Conservation (phyloP, 768 basidiomycete species). For the Coprinopsis marcescibilis region DNA sequence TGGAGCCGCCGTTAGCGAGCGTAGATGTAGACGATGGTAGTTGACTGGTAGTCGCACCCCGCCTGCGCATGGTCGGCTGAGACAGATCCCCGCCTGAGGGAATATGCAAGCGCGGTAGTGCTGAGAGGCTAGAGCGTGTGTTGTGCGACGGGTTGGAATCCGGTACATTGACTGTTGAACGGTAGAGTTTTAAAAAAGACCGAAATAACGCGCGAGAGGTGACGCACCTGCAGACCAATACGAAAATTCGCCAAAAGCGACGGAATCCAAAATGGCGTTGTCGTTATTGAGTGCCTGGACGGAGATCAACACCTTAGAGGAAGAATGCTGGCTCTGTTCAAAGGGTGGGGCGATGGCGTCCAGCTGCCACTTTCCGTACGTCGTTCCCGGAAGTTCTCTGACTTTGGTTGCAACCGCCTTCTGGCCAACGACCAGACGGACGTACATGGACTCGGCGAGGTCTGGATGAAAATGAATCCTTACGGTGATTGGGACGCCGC, state of each 20-base stretch:
- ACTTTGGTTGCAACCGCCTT: conserved; percentile 67
- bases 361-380: conserved; percentile 58
- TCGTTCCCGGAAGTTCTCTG: conserved; percentile 39
- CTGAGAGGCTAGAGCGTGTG: not conserved
- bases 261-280: conserved; percentile 52
- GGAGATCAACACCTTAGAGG: conserved; percentile 46
- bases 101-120: conserved; percentile 28
- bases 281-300: conserved; percentile 58
- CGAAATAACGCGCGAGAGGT: conserved; percentile 11
- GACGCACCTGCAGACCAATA: conserved; percentile 45
- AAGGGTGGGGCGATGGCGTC: conserved; percentile 56
- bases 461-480: conserved; percentile 53
- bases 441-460: conserved; percentile 46
- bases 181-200: conserved; percentile 4
- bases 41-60: conserved; percentile 27
- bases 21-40: conserved; percentile 30
- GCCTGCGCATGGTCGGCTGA: conserved; percentile 28
- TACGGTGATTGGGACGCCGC: conserved; percentile 59
- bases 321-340: conserved; percentile 33
- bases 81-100: not conserved
- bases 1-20: conserved; percentile 34
- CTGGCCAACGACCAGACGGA: conserved; percentile 70
- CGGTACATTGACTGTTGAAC: too few relatives aligned
- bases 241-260: conserved; percentile 67
- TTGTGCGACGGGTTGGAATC: too few relatives aligned